phyloP scores from a whole-genome alignment of 805 yeast genomes.

The Candida khao-thaluensis region DNA sequence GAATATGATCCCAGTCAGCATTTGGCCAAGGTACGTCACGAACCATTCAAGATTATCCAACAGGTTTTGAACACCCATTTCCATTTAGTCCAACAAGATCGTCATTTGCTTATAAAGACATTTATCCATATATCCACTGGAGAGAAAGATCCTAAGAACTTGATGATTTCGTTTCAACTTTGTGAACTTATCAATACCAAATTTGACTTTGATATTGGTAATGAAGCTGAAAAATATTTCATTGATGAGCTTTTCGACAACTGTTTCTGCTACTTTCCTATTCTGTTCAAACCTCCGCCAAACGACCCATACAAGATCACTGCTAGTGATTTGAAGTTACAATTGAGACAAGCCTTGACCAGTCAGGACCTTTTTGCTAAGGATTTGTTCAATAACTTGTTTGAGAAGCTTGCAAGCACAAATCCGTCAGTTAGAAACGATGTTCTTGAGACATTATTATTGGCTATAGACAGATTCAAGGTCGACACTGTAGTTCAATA shows the following conservation, averaged over 20 bases:
- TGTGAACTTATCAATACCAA: constrained; percentile 45
- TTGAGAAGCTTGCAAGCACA: constrained; percentile 78
- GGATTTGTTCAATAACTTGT: constrained; percentile 72
- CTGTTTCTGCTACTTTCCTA: constrained; percentile 93
- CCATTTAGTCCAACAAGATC: constrained; percentile 10
- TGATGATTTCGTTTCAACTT: constrained; percentile 65
- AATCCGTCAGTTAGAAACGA: constrained; percentile 73
- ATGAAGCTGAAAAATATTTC: constrained; percentile 37
- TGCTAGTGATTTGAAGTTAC: constrained; percentile 62
- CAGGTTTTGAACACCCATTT: constrained; percentile 23
- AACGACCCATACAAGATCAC: constrained; percentile 86
- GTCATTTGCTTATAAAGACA: constrained; percentile 44
- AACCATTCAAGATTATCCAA: constrained; percentile 47
- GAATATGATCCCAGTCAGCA: constrained; percentile 55
- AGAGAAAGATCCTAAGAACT: constrained; percentile 92
- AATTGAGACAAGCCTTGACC: constrained; percentile 61
- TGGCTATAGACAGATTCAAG: constrained; percentile 55
- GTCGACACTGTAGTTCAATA: constrained; percentile 48
- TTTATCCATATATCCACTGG: constrained; percentile 74
- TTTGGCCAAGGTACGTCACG: constrained; percentile 61
- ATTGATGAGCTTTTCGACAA: constrained; percentile 79
- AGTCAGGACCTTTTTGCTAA: constrained; percentile 62
- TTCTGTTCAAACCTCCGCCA: constrained; percentile 88
- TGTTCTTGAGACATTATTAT: constrained; percentile 59
- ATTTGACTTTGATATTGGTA: constrained; percentile 29